These are phyloP conservation scores for Leccinum fibrillosum DNA, from an alignment of 768 basidiomycete genomes.

Conservation along the genomic window DNA sequence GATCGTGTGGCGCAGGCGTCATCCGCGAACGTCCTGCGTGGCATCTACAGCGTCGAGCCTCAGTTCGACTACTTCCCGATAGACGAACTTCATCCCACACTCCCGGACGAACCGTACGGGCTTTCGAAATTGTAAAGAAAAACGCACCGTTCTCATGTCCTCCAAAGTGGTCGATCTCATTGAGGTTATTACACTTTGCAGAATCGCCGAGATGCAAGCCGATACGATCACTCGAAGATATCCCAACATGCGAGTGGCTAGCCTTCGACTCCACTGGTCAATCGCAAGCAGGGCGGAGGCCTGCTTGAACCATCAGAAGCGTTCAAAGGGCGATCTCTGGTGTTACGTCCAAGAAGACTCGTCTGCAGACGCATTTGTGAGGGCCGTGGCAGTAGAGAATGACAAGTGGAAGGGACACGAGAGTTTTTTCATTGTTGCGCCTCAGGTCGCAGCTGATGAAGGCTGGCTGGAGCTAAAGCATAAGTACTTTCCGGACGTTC, in stretches of 20 bases:
- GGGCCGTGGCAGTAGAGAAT: neutral
- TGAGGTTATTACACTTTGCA: neutral
- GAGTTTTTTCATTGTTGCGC: neutral
- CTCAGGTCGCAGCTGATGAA: neutral
- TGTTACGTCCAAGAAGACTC: conserved; percentile 68
- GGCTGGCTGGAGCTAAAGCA: neutral
- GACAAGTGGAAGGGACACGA: neutral
- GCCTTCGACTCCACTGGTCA: neutral
- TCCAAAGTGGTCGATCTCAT: neutral
- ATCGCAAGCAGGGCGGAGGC: neutral
- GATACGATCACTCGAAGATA: neutral
- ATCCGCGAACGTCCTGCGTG: neutral
- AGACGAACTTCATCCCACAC: neutral
- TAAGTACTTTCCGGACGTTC: neutral
- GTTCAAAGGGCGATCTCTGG: conserved; percentile 18
- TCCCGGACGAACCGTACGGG: neutral
- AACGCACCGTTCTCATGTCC: neutral
- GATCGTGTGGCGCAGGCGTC: conserved; percentile 55
- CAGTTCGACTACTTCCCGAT: neutral
- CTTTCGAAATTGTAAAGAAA: neutral
- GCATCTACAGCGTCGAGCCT: neutral
- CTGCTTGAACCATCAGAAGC: neutral
- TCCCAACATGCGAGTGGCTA: neutral
- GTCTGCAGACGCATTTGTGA: conserved; percentile 38
- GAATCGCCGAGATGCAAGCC: neutral